Conservation (phyloP, 2,329 filamentous ascomycete species). For the Pseudocercospora fuligena region DNA sequence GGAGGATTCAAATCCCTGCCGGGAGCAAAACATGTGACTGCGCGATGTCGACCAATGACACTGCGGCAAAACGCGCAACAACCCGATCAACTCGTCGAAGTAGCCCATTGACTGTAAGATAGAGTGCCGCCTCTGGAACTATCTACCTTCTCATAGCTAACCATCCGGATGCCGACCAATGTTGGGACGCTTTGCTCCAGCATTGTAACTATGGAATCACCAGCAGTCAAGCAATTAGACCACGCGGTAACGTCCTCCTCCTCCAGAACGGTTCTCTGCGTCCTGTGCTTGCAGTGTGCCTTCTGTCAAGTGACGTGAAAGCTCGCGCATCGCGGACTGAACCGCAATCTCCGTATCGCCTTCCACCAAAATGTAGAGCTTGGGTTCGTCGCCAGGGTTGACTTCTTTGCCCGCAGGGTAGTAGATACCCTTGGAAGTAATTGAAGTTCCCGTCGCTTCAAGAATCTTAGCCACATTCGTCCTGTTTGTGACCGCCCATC, state of each 20-base stretch:
- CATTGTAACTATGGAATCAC: background rate
- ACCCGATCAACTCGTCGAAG: background rate
- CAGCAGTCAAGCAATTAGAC: conserved; percentile 62
- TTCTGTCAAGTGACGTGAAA: conserved; percentile 86
- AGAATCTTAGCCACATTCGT: conserved; percentile 99
- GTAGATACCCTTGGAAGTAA: conserved; percentile 95
- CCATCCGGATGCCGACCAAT: background rate
- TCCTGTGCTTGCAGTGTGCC: conserved; percentile 89
- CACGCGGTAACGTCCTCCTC: conserved; percentile 79
- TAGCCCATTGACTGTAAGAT: background rate
- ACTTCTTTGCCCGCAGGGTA: conserved; percentile 84
- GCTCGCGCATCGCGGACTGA: conserved; percentile 84
- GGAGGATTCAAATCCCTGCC: background rate
- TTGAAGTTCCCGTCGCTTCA: conserved; percentile 90
- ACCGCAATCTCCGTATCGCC: conserved; percentile 95
- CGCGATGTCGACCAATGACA: too few relatives aligned
- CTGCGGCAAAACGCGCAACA: too few relatives aligned
- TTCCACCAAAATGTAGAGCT: conserved; percentile 96
- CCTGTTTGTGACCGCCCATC: conserved; percentile 97
- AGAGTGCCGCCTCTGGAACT: background rate
- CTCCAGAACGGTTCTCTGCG: conserved; percentile 77
- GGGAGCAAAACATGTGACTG: background rate
- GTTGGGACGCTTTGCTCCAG: too few relatives aligned
- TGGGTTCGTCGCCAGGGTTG: conserved; percentile 75
- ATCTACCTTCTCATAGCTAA: background rate